Conservation (phyloP, 2,329 filamentous ascomycete genomes). For the Xylaria sp. region DNA sequence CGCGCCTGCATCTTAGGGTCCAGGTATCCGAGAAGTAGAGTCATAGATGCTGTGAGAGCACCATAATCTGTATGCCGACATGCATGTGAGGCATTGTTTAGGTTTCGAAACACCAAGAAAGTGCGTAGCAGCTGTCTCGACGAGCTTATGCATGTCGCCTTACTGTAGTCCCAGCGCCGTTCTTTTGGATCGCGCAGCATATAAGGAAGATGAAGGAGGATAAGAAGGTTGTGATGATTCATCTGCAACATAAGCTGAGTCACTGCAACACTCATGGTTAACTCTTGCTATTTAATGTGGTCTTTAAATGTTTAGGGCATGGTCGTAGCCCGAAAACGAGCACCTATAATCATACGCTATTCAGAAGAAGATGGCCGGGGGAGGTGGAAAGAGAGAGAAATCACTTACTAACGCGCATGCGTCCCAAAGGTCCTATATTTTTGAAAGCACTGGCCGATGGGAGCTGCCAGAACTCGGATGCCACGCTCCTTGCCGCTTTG, state of each 20-base stretch:
- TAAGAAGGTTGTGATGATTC: conserved; percentile 62
- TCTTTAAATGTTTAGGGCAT: not conserved
- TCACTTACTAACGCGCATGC: conserved; percentile 44
- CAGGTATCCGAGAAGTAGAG: conserved; percentile 63
- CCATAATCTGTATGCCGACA: conserved; percentile 65
- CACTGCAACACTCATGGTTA: conserved; percentile 28
- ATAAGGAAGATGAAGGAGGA: conserved; percentile 66
- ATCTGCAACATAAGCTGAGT: conserved; percentile 60
- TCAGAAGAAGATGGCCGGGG: too few species aligned
- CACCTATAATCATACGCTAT: not conserved
- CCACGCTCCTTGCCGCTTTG: conserved; percentile 55
- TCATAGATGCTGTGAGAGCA: conserved; percentile 62
- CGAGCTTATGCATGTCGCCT: conserved; percentile 60
- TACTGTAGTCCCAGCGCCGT: conserved; percentile 60
- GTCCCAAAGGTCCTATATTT: conserved; percentile 39
- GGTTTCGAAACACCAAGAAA: conserved; percentile 60
- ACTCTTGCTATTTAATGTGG: not conserved
- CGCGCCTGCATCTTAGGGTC: conserved; percentile 48
- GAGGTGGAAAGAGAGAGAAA: too few species aligned
- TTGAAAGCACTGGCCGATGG: conserved; percentile 44
- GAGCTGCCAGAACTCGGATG: conserved; percentile 61
- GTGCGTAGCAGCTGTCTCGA: conserved; percentile 63
- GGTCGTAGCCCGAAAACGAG: not conserved
- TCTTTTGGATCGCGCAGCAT: conserved; percentile 58
- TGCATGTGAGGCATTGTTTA: conserved; percentile 53